Conservation (phyloP, 345 rosid species). For the Nephelium lappaceum region DNA sequence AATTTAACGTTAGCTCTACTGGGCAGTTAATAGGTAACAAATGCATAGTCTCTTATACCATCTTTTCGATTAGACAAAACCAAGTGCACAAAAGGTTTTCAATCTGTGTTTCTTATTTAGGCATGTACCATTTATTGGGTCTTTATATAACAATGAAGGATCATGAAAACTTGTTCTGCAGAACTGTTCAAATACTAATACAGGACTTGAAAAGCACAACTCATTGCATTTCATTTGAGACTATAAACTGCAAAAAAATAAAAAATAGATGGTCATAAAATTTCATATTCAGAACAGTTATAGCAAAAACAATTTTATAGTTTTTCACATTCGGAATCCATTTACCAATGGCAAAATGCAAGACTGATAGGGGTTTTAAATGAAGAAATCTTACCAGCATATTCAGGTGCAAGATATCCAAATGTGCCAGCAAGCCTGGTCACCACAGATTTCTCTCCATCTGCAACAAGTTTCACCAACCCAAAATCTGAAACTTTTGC, state of each 20-base stretch:
- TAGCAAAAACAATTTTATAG: neutral
- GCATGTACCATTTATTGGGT: neutral
- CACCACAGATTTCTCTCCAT: conserved; percentile 48
- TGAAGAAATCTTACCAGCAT: conserved; percentile 46
- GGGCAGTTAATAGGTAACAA: neutral
- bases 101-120: neutral
- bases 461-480: conserved; percentile 54
- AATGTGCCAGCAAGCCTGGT: conserved; percentile 63
- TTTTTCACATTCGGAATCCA: neutral
- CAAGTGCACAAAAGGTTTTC: neutral
- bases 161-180: neutral
- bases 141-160: neutral
- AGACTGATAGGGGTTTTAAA: neutral
- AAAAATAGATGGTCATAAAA: neutral
- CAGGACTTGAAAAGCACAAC: neutral
- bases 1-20: neutral
- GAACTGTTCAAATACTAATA: neutral
- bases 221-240: neutral
- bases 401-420: conserved; percentile 69
- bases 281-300: neutral
- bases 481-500: conserved; percentile 67
- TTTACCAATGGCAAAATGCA: neutral
- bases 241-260: neutral
- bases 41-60: neutral
- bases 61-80: neutral